phyloP scores from a whole-genome alignment of 148 eudicot genomes.

The Arbutus unedo region DNA sequence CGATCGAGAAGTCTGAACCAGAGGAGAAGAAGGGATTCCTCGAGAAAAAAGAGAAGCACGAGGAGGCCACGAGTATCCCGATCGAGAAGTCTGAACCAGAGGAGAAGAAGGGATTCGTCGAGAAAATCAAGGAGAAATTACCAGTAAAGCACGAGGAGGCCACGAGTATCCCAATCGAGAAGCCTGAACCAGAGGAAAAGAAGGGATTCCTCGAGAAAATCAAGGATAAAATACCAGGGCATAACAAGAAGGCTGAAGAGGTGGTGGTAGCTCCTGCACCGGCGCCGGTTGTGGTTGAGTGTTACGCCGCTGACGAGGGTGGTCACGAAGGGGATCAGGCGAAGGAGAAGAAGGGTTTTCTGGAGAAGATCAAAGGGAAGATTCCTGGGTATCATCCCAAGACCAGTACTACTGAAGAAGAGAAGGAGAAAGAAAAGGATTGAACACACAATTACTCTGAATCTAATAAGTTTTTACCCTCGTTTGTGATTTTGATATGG shows the following conservation, averaged over 20 bases:
- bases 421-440: background rate
- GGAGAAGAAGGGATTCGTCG: background rate
- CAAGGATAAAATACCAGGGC: background rate
- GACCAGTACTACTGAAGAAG: background rate
- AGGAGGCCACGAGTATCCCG: background rate
- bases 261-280: background rate
- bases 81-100: background rate
- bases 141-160: background rate
- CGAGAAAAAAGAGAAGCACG: slow-evolving; percentile 5
- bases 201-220: background rate
- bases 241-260: background rate
- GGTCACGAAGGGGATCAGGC: background rate
- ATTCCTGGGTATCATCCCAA: slow-evolving; percentile 1
- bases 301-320: background rate
- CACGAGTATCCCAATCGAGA: too few species aligned
- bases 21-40: background rate
- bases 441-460: background rate
- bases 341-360: background rate
- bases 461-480: too few species aligned
- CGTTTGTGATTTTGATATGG: background rate
- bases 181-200: too few species aligned
- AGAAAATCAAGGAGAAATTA: slow-evolving; percentile 1
- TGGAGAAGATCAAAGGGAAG: slow-evolving; percentile 9
- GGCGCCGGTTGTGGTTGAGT: background rate
- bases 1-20: background rate